Evolutionary conservation across 2,329 filamentous ascomycete genomes (phyloP).

Genomic region (Aspergillus pseudoglaucus): DNA sequence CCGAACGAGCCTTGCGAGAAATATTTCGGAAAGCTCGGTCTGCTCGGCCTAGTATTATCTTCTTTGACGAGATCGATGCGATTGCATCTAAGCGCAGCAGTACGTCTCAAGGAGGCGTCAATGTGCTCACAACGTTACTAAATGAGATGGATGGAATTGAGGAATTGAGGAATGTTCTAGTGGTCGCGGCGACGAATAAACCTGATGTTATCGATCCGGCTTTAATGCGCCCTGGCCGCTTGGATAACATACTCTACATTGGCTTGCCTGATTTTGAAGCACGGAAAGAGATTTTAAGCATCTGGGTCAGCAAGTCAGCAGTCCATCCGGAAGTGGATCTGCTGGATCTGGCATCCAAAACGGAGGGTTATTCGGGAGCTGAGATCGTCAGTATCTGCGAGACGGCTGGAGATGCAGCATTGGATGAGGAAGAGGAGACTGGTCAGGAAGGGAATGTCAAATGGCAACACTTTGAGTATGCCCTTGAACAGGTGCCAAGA

Average conservation of each 20-base stretch:
- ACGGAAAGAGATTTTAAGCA: conserved; percentile 67
- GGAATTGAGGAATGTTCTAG: conserved; percentile 70
- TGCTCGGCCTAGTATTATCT: conserved; percentile 87
- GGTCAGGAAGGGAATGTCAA: conserved; percentile 31
- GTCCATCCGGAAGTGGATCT: conserved; percentile 61
- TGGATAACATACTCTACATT: conserved; percentile 80
- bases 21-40: conserved; percentile 78
- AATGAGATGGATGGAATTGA: conserved; percentile 97
- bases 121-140: conserved; percentile 80
- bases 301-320: conserved; percentile 57
- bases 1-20: conserved; percentile 75
- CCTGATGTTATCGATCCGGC: conserved; percentile 82
- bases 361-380: conserved; percentile 77
- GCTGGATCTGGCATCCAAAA: conserved; percentile 53
- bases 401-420: conserved; percentile 44
- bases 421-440: conserved; percentile 47
- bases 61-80: conserved; percentile 93
- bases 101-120: conserved; percentile 53
- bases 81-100: conserved; percentile 58
- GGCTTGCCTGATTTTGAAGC: conserved; percentile 69
- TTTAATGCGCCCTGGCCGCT: conserved; percentile 74
- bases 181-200: conserved; percentile 86
- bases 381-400: conserved; percentile 64
- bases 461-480: conserved; percentile 39
- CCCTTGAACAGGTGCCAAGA: conserved; percentile 43